phyloP scores from a whole-genome alignment of 2,329 filamentous ascomycete genomes.

The Ophiostoma fasciatum region DNA sequence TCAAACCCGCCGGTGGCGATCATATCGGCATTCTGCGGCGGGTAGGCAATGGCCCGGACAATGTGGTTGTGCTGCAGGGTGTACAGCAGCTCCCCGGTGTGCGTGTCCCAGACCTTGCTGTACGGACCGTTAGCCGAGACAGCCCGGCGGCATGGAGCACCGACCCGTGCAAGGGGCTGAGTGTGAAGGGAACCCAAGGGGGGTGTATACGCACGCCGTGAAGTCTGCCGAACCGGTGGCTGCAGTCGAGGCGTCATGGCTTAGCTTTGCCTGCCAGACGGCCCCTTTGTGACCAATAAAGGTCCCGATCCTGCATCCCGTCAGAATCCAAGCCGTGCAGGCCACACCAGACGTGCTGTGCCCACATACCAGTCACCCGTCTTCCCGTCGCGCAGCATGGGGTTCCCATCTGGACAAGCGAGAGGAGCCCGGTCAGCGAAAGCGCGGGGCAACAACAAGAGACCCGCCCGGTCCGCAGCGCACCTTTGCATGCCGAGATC shows the following conservation, averaged over 20 bases:
- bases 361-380: conserved; percentile 79
- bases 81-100: conserved; percentile 77
- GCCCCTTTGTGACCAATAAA: conserved; percentile 97
- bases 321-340: conserved; percentile 18
- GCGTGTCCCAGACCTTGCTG: conserved; percentile 94
- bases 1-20: conserved; percentile 90
- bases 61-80: conserved; percentile 90
- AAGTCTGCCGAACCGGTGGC: conserved; percentile 95
- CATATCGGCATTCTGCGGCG: conserved; percentile 64
- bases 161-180: too few species aligned
- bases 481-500: conserved; percentile 85
- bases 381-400: conserved; percentile 91
- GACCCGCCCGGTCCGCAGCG: too few species aligned
- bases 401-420: conserved; percentile 70
- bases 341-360: too few species aligned
- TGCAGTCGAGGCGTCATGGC: conserved; percentile 72
- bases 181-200: too few species aligned
- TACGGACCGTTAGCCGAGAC: conserved; percentile 4
- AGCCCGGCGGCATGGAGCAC: too few species aligned
- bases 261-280: conserved; percentile 89
- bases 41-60: conserved; percentile 84
- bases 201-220: conserved; percentile 72
- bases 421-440: too few species aligned
- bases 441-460: too few species aligned
- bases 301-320: conserved; percentile 82